Percentiles rank a stretch among this genome's conserved stretches.
Evolutionary conservation across 2,329 filamentous ascomycete genomes (phyloP).

Genomic region (Daldinia sp.): DNA sequence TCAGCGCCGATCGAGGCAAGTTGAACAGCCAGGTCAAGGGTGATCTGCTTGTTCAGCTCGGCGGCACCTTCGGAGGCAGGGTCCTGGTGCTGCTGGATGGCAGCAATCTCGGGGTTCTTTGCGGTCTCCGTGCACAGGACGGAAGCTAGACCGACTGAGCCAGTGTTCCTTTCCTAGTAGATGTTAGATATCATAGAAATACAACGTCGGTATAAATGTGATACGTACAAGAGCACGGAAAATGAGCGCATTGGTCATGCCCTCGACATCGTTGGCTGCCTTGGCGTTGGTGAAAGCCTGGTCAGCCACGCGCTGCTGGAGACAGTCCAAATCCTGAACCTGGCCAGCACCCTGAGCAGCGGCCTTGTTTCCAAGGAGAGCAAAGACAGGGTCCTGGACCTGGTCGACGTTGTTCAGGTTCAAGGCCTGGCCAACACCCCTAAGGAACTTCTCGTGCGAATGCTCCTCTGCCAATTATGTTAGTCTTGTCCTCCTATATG

Average conservation of each 20-base stretch:
- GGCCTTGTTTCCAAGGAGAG: slow-evolving; percentile 60
- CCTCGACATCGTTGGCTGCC: slow-evolving; percentile 62
- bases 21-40: slow-evolving; percentile 69
- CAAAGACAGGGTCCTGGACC: slow-evolving; percentile 50
- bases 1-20: slow-evolving; percentile 72
- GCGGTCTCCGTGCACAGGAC: slow-evolving; percentile 68
- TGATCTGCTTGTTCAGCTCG: slow-evolving; percentile 70
- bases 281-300: slow-evolving; percentile 72
- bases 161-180: slow-evolving; percentile 69
- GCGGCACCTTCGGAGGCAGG: slow-evolving; percentile 70
- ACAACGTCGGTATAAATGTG: slow-evolving; percentile 55
- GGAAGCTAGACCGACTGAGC: slow-evolving; percentile 66
- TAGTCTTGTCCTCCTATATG: slow-evolving; percentile 9
- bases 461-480: slow-evolving; percentile 48
- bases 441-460: slow-evolving; percentile 51
- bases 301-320: slow-evolving; percentile 65
- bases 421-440: slow-evolving; percentile 46
- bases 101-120: slow-evolving; percentile 74
- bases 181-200: slow-evolving; percentile 12
- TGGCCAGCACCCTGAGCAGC: slow-evolving; percentile 58
- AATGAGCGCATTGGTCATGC: slow-evolving; percentile 66
- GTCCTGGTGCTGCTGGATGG: slow-evolving; percentile 75
- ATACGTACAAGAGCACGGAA: slow-evolving; percentile 69
- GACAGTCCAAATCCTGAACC: slow-evolving; percentile 58
- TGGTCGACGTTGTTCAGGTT: slow-evolving; percentile 52